Base-by-base conservation (phyloP, 176 grass and related monocot genomes). In the Elaeis guineensis region DNA sequence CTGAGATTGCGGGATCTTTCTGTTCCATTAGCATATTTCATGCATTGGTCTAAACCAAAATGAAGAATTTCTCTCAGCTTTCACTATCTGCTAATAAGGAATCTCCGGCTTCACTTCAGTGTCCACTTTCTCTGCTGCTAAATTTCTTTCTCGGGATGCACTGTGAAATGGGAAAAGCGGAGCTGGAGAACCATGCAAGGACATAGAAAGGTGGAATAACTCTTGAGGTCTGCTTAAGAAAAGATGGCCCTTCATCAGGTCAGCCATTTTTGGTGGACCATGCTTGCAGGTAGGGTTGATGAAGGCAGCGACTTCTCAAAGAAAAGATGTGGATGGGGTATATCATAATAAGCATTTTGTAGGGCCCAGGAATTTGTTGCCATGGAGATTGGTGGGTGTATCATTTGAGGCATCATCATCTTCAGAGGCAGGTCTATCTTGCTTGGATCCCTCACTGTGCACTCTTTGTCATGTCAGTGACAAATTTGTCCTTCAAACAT, bases 261-360 rank as follows among this genome's bases (percentile, higher is more conserved):
- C 73, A 71, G 50, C 78, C 55, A 21, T 82, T 86, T 54, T 44
- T 44, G 52, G 66, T 67, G 71, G 75, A 82, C 75, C 61, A 82
- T 82, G 55, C 63, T 66, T 65, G 55, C 55, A 58, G 55, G 61
- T 81, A 66, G 67, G 70, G 15, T 69, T 71, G 56, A 59, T 74
- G 78, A 71, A 78, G 35, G 35, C 35, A 44, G 35, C 67, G 79
- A 62, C 75, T 82, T 82, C 58, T 72, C 2, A 11, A 44, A 44
- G 35, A 12, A 44, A 44, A 44, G 35, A 44, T 44, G 35, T 12
- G 9, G 9, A 44, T 12, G 35, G 6, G 35, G 35, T 69, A 72
- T 25, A 62, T 78, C 66, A 87, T 82, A 50, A 71, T 69, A 65
- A 73, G 75, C 79, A 78, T 68, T 68, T 67, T 55, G 66, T 78